A percentile compares a stretch with the other conserved stretches of the same genome.
phyloP scores from a whole-genome alignment of 2,329 filamentous ascomycete genomes.

The Colletotrichum costaricense region DNA sequence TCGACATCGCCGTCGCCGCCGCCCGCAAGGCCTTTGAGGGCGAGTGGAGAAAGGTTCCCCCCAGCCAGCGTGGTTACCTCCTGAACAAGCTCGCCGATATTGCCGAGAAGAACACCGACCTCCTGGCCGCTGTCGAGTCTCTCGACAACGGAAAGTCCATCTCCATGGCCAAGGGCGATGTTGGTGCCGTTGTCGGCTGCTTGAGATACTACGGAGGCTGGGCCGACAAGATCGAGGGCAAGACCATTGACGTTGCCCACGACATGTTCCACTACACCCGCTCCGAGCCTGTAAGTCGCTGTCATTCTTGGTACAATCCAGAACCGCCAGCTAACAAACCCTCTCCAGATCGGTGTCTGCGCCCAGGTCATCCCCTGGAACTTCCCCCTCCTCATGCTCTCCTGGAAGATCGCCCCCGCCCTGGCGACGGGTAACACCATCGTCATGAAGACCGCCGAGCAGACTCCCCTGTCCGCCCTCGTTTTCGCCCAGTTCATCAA shows the following conservation, averaged over 20 bases:
- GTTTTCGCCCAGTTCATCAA: slow-evolving; percentile 74
- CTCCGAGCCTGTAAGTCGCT: slow-evolving; percentile 73
- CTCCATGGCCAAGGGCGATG: slow-evolving; percentile 79
- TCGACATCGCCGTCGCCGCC: slow-evolving; percentile 82
- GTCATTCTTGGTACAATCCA: neutral
- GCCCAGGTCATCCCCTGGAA: slow-evolving; percentile 93
- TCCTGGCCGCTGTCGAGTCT: slow-evolving; percentile 84
- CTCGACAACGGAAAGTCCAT: slow-evolving; percentile 91
- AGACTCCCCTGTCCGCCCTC: slow-evolving; percentile 78
- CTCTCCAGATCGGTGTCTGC: slow-evolving; percentile 74
- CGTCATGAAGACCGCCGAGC: slow-evolving; percentile 81
- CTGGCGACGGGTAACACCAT: slow-evolving; percentile 79
- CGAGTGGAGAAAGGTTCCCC: slow-evolving; percentile 74
- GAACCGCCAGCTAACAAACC: neutral
- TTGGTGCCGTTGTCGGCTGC: slow-evolving; percentile 74
- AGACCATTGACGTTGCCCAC: slow-evolving; percentile 82
- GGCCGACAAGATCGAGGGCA: slow-evolving; percentile 92
- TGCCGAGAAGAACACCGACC: slow-evolving; percentile 80
- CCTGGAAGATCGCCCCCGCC: slow-evolving; percentile 85
- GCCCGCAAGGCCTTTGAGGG: slow-evolving; percentile 89
- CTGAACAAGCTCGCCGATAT: slow-evolving; percentile 84
- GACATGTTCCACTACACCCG: slow-evolving; percentile 88
- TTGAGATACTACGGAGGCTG: slow-evolving; percentile 80
- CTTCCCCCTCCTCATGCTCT: slow-evolving; percentile 83
- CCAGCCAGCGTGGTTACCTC: slow-evolving; percentile 75